phyloP scores from a whole-genome alignment of 139 green algal genomes.

The Micractinium conductrix region DNA sequence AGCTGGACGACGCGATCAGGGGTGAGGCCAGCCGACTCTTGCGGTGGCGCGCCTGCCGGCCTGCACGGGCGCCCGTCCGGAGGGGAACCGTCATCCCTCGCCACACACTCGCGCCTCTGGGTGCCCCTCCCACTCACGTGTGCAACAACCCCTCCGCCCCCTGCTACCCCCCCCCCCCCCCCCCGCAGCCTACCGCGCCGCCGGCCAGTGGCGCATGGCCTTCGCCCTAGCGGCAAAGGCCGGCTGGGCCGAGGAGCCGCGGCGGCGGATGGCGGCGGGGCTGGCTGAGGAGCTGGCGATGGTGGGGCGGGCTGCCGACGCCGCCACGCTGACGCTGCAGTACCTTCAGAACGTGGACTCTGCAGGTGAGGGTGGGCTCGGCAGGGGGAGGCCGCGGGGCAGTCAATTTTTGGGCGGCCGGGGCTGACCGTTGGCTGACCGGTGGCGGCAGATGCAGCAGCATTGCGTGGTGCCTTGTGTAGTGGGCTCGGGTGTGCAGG shows the following conservation, averaged over 20 bases:
- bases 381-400: background rate
- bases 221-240: constrained; percentile 75
- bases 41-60: no score
- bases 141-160: background rate
- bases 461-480: no score
- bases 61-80: no score
- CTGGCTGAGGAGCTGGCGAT: constrained; percentile 73
- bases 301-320: constrained; percentile 58
- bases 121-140: background rate
- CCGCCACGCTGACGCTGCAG: constrained; percentile 67
- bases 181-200: constrained; percentile 68
- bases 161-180: background rate
- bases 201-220: constrained; percentile 79
- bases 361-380: background rate
- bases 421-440: no score
- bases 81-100: no score
- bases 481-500: no score
- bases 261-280: constrained; percentile 63
- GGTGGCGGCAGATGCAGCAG: no score
- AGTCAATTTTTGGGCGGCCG: no score
- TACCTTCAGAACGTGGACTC: constrained; percentile 54
- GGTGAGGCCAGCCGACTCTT: no score
- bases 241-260: constrained; percentile 33
- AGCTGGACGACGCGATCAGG: constrained; percentile 56
- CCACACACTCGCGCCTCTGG: no score